Base-by-base conservation (phyloP, 2,329 filamentous ascomycete species). In the Verticillium dahliae region DNA sequence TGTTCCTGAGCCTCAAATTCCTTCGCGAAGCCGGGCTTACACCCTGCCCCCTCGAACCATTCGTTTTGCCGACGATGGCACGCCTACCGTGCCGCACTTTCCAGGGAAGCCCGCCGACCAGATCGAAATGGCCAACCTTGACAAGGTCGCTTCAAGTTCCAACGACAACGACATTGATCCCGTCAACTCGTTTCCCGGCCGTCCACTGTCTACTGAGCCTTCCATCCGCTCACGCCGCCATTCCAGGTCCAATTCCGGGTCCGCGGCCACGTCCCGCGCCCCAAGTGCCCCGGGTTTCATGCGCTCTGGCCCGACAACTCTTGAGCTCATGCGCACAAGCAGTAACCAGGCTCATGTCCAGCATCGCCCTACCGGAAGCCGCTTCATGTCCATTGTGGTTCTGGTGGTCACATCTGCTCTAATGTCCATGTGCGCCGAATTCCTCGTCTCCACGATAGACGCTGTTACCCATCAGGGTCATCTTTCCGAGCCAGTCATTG, bases 351-450 rank as follows among this genome's bases (percentile, higher is more conserved):
- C 54, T n/a, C 54, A 56, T 14, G 3, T 11, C 13, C 18, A 27
- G 13, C 45, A 52, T 18, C 45, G 45, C 9, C 45, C 45, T 10
- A 27, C 54, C 1, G 33, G 54, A 14, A 35, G 33, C 14, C 54
- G 54, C 2, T 33, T 73, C 56, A 68, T 85, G 75, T 37, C 85
- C 4, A 68, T 85, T 0, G 62, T 82, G 6, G 72, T 85, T 1
- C 74, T 88, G 2, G 72, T 86, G 18, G 67, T 79, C 6, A 80
- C 81, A 0, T 87, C 85, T 9, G 77, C 74, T 1, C 73, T 87
- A 35, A 83, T 87, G 61, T 85, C 84, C 2, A 69, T 85, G 50
- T 86, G 83, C 64, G 84, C 85, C 60, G 84, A 87, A 65, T 85
- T 86, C 62, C 81, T 88, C 66, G 84, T 87, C 52, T 79, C 77